These are phyloP conservation scores for Naganishia sp. DNA, from an alignment of 1,284 basidiomycete species.

Conservation along the genomic window DNA sequence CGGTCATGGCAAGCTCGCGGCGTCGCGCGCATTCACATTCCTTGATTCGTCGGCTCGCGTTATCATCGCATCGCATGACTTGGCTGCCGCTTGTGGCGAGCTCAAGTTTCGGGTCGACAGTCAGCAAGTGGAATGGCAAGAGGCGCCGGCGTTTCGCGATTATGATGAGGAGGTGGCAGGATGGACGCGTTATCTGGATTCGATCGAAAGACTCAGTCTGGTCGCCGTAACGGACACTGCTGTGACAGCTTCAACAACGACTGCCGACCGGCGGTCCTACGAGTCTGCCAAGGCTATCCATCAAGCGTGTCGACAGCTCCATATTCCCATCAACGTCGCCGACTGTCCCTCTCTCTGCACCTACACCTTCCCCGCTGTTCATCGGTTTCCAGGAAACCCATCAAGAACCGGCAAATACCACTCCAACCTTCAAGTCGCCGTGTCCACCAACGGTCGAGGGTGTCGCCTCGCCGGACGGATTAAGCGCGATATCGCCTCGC, in stretches of 20 bases:
- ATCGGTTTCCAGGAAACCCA: constrained; percentile 64
- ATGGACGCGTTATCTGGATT: constrained; percentile 56
- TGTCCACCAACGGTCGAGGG: constrained; percentile 89
- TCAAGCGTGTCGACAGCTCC: constrained; percentile 59
- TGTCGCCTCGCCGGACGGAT: constrained; percentile 82
- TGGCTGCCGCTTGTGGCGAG: constrained; percentile 65
- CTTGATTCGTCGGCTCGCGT: constrained; percentile 80
- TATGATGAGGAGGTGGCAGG: constrained; percentile 28
- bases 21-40: constrained; percentile 74
- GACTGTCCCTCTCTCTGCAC: constrained; percentile 86
- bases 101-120: constrained; percentile 64
- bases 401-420: constrained; percentile 48
- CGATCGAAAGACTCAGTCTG: constrained; percentile 57
- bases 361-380: constrained; percentile 82
- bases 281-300: constrained; percentile 63
- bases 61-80: constrained; percentile 60
- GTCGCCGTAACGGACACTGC: constrained; percentile 74
- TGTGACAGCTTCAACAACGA: constrained; percentile 40
- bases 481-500: constrained; percentile 76
- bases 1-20: constrained; percentile 74
- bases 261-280: constrained; percentile 56
- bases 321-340: constrained; percentile 80
- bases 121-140: constrained; percentile 60
- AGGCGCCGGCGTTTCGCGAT: constrained; percentile 52
- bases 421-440: constrained; percentile 73